Percentiles rank a stretch among this genome's conserved stretches.
Conservation (phyloP, 306 rosid genomes). For the Trifolium subterraneum region DNA sequence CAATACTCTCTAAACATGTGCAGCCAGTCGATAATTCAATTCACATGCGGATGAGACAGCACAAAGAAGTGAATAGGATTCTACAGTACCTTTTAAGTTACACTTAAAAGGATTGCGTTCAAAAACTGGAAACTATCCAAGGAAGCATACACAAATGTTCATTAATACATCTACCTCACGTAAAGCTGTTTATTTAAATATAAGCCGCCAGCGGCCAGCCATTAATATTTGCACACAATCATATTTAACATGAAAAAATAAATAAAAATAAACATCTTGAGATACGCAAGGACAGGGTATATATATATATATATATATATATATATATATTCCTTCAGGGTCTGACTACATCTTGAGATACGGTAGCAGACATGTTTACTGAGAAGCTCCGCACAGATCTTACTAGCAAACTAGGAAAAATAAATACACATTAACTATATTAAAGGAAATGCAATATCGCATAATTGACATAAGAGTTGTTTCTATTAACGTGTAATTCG, state of each 20-base stretch:
- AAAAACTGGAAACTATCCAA: not conserved
- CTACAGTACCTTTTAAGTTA: constrained; percentile 1
- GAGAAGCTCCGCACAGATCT: not conserved
- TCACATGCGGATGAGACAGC: not conserved
- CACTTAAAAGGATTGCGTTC: not conserved
- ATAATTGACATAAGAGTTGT: not conserved
- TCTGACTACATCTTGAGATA: not conserved
- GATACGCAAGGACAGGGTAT: not conserved
- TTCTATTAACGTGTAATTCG: not conserved
- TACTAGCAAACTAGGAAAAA: constrained; percentile 6
- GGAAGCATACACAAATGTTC: not conserved
- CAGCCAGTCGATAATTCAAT: not conserved
- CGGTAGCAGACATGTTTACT: not conserved
- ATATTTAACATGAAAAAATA: not conserved
- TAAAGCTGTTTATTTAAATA: not conserved
- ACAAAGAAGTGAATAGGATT: not conserved
- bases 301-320: not conserved
- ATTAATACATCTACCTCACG: not conserved
- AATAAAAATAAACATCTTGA: not conserved
- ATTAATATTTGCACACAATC: not conserved
- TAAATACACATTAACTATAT: constrained; percentile 7
- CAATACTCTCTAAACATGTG: not conserved
- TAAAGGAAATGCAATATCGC: not conserved
- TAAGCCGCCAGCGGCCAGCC: not conserved
- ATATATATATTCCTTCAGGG: not conserved